Evolutionary conservation across 345 rosid genomes (phyloP).

Genomic region (Boechera retrofracta): DNA sequence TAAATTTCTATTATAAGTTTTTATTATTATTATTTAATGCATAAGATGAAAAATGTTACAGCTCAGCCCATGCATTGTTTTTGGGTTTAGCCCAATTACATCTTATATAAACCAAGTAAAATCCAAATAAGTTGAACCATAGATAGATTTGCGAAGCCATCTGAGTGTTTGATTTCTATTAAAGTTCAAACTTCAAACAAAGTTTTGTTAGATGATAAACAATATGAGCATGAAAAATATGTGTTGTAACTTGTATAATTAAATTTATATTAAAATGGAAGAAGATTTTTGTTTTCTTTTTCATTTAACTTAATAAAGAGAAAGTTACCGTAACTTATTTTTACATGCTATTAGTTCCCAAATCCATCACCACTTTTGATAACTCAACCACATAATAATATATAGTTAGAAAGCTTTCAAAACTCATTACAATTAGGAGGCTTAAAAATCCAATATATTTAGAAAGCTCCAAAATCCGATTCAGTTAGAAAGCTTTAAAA

Average conservation of each 20-base stretch:
- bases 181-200: no score
- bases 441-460: no score
- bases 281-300: neutral
- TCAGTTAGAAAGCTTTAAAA: no score
- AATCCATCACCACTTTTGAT: neutral
- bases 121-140: neutral
- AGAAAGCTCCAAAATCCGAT: no score
- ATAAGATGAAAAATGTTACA: neutral
- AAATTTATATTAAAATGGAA: neutral
- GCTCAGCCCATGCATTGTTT: neutral
- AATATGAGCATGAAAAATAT: no score
- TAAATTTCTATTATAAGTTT: neutral
- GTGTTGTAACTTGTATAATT: neutral
- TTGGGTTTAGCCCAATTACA: neutral
- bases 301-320: neutral
- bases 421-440: neutral
- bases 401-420: neutral
- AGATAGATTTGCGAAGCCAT: neutral
- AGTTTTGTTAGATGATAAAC: neutral
- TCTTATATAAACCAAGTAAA: neutral
- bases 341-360: neutral
- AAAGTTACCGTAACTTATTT: neutral
- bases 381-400: no score
- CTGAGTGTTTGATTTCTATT: neutral
- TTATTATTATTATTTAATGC: no score